Evolutionary conservation across 495 filamentous ascomycete genomes (phyloP), one percentile per base, ranked within the genome.

Genomic region (Cladorrhinum samala): DNA sequence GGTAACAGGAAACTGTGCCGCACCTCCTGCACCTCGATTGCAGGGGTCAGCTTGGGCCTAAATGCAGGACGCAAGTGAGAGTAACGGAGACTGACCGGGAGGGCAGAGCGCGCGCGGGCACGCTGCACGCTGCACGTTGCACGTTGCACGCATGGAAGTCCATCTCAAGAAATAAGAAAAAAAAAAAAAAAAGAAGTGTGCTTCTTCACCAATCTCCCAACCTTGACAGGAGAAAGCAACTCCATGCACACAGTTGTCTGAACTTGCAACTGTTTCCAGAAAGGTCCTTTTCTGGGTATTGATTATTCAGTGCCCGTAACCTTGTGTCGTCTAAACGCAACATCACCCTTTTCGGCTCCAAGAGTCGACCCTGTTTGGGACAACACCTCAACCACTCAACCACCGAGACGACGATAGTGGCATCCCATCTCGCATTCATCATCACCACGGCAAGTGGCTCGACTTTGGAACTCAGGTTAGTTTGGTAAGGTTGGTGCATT

Each of bases 11-110:
- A 49, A 43, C 39, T n/a, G 52, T 58, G 54, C 52, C 52, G 54
- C 63, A 54, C 58, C 49, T 61, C 52, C 55, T 63, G 60, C 58
- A 61, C 54, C 52, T 59, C 53, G 25, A 51, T 50, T 51, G 51
- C 63, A 63, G 49, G 63, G 63, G 60, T 63, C 50, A 45, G 55
- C 45, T 56, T 58, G 53, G 63, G 63, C 63, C 60, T 61, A 57
- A 66, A 66, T 63, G 60, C 63, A 66, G 60, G n/a, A 52, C 57
- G 58, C 56, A 60, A n/a, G n/a, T 43, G 7, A 18, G 36, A 38
- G 14, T 7, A 20, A 21, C 50, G 39, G 14, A 11, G 19, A 16
- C 47, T 48, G 36, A 46, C n/a, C n/a, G n/a, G n/a, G 30, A 43
- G 30, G 30, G 56, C 47, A 59, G 52, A 33, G 11, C 11, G 27